Evolutionary conservation across 2,329 filamentous ascomycete species (phyloP), one percentile per base, ranked within the genome.

Genomic region (Alternaria ventricosa): DNA sequence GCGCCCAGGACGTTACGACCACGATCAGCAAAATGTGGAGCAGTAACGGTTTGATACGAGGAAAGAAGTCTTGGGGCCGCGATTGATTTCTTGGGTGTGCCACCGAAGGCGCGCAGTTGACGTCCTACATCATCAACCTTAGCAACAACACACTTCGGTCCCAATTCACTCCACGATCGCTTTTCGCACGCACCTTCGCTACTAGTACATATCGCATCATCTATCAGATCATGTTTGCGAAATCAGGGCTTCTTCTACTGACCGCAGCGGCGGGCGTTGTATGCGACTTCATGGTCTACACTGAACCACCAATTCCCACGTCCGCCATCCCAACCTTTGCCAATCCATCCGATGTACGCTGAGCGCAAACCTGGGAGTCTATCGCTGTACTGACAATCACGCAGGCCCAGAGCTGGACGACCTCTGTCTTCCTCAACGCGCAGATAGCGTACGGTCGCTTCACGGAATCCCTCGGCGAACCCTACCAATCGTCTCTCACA

Each of bases 251-350:
- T 51, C 55, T 71, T 54, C 54, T 71, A 41, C 57, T 73, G 28
- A 66, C 64, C 41, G 60, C 60, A 9, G 66, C 65, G 27, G 65
- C 67, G 30, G 61, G 68, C 18, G 27, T 73, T 36, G 51, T 58
- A 15, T 72, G 72, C 56, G 75, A 77, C 57, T 77, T 77, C 61
- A 74, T 75, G 72, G 71, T 77, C 13, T 77, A 77, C 55, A 77
- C 73, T 2, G 70, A 68, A 25, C 72, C 72, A 5, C 75, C 75
- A 2, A 76, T 77, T 18, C 75, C 75, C 12, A 76, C 71, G 6
- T 58, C 61, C 13, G 70, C 68, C 8, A 71, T 77, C 6, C 75
- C 73, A 4, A 68, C 55, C 33, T 76, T 75, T 62, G 57, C 68
- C 2, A 70, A 72, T 55, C 63, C 64, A 43, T 58, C 66, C 23